Percentiles rank a stretch among this genome's conserved stretches.
Evolutionary conservation across 2,329 filamentous ascomycete genomes (phyloP).

Genomic region (Leptographium flavum): DNA sequence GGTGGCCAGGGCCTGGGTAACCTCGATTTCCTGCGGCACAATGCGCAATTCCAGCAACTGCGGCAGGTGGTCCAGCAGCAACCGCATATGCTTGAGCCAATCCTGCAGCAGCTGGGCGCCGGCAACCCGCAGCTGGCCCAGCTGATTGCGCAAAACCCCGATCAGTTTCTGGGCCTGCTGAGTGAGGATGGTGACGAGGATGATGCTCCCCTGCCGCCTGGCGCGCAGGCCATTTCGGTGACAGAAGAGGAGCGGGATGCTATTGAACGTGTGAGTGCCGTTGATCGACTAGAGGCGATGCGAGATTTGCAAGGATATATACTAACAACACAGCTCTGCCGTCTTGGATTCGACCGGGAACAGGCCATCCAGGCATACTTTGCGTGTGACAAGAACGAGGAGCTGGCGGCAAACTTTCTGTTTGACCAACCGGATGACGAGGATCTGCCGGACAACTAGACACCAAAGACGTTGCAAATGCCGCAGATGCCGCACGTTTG

Average conservation of each 20-base stretch:
- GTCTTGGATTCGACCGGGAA: constrained; percentile 83
- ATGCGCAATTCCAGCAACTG: constrained; percentile 94
- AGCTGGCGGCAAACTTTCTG: constrained; percentile 92
- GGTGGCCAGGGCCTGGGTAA: constrained; percentile 51
- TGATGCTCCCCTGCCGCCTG: constrained; percentile 62
- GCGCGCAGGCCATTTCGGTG: constrained; percentile 77
- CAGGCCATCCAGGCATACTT: constrained; percentile 97
- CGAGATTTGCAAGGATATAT: background rate
- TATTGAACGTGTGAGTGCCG: constrained; percentile 68
- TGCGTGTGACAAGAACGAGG: constrained; percentile 98
- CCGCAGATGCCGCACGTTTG: too few species aligned
- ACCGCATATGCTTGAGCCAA: constrained; percentile 96
- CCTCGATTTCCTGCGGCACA: constrained; percentile 86
- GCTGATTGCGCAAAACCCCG: constrained; percentile 80
- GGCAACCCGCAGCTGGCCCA: constrained; percentile 91
- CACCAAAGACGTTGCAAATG: background rate
- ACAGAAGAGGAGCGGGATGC: constrained; percentile 95
- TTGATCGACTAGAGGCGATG: background rate
- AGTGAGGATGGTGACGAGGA: constrained; percentile 81
- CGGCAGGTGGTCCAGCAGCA: constrained; percentile 95
- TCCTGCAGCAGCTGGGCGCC: constrained; percentile 86
- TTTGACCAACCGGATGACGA: constrained; percentile 94
- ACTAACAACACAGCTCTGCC: constrained; percentile 51
- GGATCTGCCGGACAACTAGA: constrained; percentile 27
- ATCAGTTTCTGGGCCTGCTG: constrained; percentile 81